Evolutionary conservation across 176 grass and related monocot genomes (phyloP).

Genomic region (Carex cristatella): DNA sequence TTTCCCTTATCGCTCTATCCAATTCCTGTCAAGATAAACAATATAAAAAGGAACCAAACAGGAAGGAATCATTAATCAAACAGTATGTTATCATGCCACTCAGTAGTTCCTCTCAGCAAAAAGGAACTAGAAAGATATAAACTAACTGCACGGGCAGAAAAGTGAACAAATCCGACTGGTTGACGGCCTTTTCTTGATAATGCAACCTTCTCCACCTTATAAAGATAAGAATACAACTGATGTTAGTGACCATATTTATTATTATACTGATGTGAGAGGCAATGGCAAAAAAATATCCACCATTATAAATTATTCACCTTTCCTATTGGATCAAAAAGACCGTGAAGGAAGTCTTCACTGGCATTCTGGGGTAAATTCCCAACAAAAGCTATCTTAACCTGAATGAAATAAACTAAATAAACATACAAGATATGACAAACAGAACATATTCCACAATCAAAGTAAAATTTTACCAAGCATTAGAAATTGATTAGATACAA

Average conservation of each 20-base stretch:
- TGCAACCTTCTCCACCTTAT: constrained; percentile 53
- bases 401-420: constrained; percentile 17
- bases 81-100: constrained; percentile 3
- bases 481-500: neutral
- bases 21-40: constrained; percentile 36
- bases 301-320: constrained; percentile 39
- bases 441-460: constrained; percentile 13
- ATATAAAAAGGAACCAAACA: neutral
- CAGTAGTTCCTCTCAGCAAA: constrained; percentile 7
- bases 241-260: neutral
- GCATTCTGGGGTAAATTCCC: constrained; percentile 65
- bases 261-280: neutral
- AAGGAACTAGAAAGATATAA: neutral
- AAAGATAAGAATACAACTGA: constrained; percentile 13
- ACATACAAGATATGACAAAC: constrained; percentile 11
- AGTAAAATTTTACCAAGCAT: neutral
- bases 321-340: constrained; percentile 66
- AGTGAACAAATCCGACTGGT: constrained; percentile 80
- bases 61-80: neutral
- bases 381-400: constrained; percentile 75
- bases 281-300: constrained; percentile 2
- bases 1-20: constrained; percentile 65
- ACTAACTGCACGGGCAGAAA: constrained; percentile 54
- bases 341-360: constrained; percentile 51
- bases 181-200: constrained; percentile 61